These are phyloP conservation scores for Bonia amplexicaulis DNA, from an alignment of 176 grass and related monocot species.

Conservation along the genomic window DNA sequence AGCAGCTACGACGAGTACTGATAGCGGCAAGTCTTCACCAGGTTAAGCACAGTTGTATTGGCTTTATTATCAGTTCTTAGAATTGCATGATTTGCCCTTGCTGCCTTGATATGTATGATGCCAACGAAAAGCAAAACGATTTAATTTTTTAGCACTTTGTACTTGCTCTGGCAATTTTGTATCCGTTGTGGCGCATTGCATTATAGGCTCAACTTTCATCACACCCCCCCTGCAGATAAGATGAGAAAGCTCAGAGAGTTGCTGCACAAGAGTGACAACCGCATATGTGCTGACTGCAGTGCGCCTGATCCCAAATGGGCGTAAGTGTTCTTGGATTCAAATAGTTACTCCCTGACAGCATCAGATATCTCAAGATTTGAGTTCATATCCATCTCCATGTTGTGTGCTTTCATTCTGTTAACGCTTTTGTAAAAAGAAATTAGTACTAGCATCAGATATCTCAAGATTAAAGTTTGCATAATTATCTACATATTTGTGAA, in stretches of 20 bases:
- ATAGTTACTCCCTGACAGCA: background rate
- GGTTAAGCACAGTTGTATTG: constrained; percentile 12
- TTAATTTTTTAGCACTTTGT: too few relatives aligned
- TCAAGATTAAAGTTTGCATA: background rate
- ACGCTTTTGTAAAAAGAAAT: background rate
- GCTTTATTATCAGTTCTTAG: background rate
- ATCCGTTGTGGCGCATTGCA: background rate
- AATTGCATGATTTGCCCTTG: background rate
- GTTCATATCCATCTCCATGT: background rate
- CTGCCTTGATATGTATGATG: background rate
- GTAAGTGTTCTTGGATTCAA: background rate
- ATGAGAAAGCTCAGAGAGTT: too few relatives aligned
- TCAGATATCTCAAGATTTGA: background rate
- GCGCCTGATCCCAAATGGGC: too few relatives aligned
- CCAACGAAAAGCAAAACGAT: too few relatives aligned
- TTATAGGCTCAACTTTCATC: background rate
- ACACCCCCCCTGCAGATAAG: too few relatives aligned
- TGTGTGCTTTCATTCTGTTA: background rate
- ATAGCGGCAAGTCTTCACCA: background rate
- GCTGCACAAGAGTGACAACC: too few relatives aligned
- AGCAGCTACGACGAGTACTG: background rate
- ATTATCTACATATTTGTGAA: background rate
- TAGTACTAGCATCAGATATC: background rate
- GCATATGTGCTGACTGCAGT: too few relatives aligned
- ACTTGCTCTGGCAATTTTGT: background rate